Evolutionary conservation across 139 green algal genomes (phyloP), one percentile per base, ranked within the genome.

Genomic region (Limnomonas spitsbergensis): DNA sequence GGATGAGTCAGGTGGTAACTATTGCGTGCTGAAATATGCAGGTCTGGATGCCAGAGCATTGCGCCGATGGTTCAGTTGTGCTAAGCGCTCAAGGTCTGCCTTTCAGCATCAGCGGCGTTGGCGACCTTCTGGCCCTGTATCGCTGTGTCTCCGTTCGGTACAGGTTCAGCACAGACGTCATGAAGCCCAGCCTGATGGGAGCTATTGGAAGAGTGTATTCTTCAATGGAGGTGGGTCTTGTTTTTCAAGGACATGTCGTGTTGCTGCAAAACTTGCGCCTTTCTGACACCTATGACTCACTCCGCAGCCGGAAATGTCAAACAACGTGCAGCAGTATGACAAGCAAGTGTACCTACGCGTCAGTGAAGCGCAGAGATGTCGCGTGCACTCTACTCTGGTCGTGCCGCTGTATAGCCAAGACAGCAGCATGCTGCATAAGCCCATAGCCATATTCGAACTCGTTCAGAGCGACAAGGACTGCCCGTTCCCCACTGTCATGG

Each of bases 121-220:
- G 86, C 2, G 93, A 96, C 80, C 80, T 97, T 53, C 81, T 96
- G 29, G 93, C 93, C 0, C 81, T 97, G 67, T 97, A 95, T 77
- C 83, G 93, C 37, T 97, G 93, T 78, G 89, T 95, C 6, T 93
- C 85, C 1, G 94, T 93, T 78, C 91, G 93, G 26, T 97, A 94
- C 82, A 87, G 89, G 68, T 97, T 97, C 54, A 78, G 73, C 54
- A 93, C 89, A 2, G 91, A 95, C 47, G 66, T 84, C 1, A 85
- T 82, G 32, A 86, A 91, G 79, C 89, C 91, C 0, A 67, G 76
- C 29, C 81, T 92, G 9, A 94, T 95, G 90, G 91, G 91, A 1
- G 87, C 89, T 3, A 81, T 89, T 2, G 88, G 88, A 0, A 78
- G 88, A 1, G 88, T 92, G 31, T 92, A 89, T 66, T 7, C 68